Conservation (phyloP, 257 asterid genomes). For the Coffea eugenioides region DNA sequence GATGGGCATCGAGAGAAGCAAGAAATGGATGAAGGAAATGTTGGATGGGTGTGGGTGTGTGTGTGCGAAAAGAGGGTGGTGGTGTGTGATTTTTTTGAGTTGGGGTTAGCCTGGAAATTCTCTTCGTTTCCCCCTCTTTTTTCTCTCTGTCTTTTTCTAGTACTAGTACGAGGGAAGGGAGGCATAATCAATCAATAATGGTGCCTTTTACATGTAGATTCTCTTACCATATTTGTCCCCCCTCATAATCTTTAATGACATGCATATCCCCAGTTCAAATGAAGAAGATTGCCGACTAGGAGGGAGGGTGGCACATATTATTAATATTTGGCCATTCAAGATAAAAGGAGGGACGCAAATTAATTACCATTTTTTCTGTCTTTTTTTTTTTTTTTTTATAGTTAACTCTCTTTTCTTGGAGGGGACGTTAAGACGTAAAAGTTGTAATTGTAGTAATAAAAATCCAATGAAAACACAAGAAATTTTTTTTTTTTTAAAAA, state of each 20-base stretch:
- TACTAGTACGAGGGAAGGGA: too few relatives aligned
- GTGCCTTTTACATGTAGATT: background rate
- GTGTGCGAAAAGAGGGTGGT: background rate
- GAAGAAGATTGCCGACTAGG: background rate
- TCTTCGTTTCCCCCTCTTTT: conserved; percentile 18
- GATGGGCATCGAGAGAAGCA: too few relatives aligned
- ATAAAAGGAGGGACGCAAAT: too few relatives aligned
- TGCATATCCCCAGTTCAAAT: conserved; percentile 11
- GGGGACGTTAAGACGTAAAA: too few relatives aligned
- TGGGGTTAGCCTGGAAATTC: conserved; percentile 17
- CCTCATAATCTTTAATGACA: background rate
- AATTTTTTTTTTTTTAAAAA: too few relatives aligned
- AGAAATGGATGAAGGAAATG: conserved; percentile 5
- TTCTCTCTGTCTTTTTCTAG: background rate
- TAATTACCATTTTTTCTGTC: too few relatives aligned
- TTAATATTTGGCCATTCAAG: too few relatives aligned
- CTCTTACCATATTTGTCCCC: background rate
- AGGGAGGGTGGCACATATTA: too few relatives aligned
- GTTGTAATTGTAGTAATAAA: too few relatives aligned
- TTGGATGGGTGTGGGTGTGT: background rate
- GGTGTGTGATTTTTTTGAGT: background rate
- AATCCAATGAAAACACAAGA: too few relatives aligned
- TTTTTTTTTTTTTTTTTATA: too few relatives aligned
- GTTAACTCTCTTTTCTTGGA: background rate
- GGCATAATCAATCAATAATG: too few relatives aligned